Conservation (phyloP, 495 filamentous ascomycete species). For the Aspergillus sclerotioniger region DNA sequence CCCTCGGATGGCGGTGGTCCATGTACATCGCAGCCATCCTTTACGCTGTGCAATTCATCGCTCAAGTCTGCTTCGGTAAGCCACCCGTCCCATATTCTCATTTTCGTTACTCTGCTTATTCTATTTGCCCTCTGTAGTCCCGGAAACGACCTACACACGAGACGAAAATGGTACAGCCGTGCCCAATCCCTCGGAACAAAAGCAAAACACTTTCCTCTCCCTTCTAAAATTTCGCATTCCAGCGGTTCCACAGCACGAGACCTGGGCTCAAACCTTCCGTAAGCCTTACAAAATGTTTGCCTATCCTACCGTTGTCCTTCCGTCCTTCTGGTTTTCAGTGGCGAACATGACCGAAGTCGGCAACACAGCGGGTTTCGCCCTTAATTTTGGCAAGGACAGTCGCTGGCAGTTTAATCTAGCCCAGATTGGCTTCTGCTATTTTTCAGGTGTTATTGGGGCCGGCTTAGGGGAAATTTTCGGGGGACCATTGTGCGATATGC, state of each 20-base stretch:
- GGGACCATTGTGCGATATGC: not conserved
- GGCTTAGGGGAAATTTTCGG: not conserved
- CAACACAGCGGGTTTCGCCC: not conserved
- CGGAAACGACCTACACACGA: not conserved
- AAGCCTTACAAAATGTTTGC: not conserved
- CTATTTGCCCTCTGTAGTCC: not conserved
- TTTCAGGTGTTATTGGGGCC: not conserved
- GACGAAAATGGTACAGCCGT: not conserved
- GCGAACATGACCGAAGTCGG: not conserved
- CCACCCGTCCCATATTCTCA: not conserved
- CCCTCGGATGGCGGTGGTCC: not conserved
- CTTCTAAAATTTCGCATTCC: not conserved
- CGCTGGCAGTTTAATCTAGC: not conserved
- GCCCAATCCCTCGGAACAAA: not conserved
- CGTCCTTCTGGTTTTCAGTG: not conserved
- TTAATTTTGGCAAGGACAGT: not conserved
- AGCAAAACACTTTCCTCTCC: not conserved
- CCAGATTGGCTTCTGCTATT: not conserved
- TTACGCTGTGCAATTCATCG: not conserved
- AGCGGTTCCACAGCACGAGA: not conserved
- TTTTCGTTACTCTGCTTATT: not conserved
- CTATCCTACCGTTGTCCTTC: not conserved
- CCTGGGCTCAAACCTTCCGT: not conserved
- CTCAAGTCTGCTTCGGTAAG: not conserved
- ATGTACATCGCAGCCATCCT: not conserved